Conservation (phyloP, 1,284 basidiomycete genomes). For the Lentinula novae-zelandiae region DNA sequence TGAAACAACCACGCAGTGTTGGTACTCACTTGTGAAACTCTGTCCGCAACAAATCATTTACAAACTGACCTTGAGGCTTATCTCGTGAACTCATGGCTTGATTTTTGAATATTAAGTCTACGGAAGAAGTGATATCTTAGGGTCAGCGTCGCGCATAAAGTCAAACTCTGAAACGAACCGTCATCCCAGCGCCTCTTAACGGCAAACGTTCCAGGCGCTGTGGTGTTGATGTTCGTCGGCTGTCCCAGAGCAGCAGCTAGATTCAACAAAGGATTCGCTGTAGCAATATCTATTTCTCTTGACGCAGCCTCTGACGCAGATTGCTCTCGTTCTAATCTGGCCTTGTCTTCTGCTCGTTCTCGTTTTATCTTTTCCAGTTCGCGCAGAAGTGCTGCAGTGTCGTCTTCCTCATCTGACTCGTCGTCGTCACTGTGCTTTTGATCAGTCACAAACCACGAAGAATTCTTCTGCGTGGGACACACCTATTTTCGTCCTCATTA, state of each 20-base stretch:
- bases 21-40: slow-evolving; percentile 83
- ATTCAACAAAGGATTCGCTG: slow-evolving; percentile 83
- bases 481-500: slow-evolving; percentile 41
- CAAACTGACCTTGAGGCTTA: slow-evolving; percentile 77
- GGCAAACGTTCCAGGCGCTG: slow-evolving; percentile 78
- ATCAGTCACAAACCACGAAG: slow-evolving; percentile 61
- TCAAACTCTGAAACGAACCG: slow-evolving; percentile 43
- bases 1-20: not conserved
- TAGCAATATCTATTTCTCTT: slow-evolving; percentile 81
- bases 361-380: slow-evolving; percentile 95
- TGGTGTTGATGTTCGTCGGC: slow-evolving; percentile 65
- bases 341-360: slow-evolving; percentile 91
- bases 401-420: slow-evolving; percentile 75
- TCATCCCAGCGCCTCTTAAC: slow-evolving; percentile 96
- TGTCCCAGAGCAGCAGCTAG: slow-evolving; percentile 85
- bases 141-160: slow-evolving; percentile 64
- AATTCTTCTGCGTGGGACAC: slow-evolving; percentile 67
- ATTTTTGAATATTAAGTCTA: slow-evolving; percentile 96
- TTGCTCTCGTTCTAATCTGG: slow-evolving; percentile 74
- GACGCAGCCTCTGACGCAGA: slow-evolving; percentile 60
- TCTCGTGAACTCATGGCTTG: slow-evolving; percentile 72
- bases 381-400: slow-evolving; percentile 87
- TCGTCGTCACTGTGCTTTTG: slow-evolving; percentile 26
- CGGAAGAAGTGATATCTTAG: slow-evolving; percentile 34
- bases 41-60: slow-evolving; percentile 89